These are phyloP conservation scores for Capsicum rhomboideum DNA, from an alignment of 257 asterid species.

Conservation along the genomic window DNA sequence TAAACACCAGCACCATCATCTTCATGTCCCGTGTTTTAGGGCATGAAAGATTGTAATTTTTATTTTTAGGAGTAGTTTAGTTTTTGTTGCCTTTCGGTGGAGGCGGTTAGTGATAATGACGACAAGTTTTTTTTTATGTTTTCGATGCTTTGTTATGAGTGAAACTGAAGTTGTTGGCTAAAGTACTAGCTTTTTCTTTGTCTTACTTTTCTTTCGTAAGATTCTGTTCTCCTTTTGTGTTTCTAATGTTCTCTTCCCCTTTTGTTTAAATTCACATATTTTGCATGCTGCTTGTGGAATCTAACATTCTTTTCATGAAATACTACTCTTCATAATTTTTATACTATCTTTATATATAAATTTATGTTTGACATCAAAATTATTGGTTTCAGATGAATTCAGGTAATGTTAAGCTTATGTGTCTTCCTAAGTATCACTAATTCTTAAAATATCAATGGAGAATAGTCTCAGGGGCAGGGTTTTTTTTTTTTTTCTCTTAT, in stretches of 20 bases:
- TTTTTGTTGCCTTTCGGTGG: neutral
- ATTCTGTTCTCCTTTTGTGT: too few species aligned
- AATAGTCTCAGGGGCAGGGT: too few species aligned
- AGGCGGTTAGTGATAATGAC: neutral
- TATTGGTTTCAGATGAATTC: too few species aligned
- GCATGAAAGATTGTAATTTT: neutral
- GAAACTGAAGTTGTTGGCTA: neutral
- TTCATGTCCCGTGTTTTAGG: conserved; percentile 17
- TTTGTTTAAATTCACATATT: neutral
- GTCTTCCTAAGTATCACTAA: too few species aligned
- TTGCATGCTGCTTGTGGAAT: neutral
- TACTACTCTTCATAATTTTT: too few species aligned
- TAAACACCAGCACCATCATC: conserved; percentile 7
- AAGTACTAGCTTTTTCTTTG: too few species aligned
- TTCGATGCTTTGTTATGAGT: neutral
- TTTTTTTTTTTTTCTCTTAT: too few species aligned
- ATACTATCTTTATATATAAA: too few species aligned
- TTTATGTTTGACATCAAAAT: too few species aligned
- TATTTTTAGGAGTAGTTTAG: neutral
- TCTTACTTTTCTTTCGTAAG: too few species aligned
- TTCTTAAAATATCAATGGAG: too few species aligned
- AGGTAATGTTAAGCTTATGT: too few species aligned
- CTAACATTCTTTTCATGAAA: neutral
- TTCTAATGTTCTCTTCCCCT: neutral
- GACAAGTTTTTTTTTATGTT: neutral